Conservation (phyloP, 805 yeast genomes). For the Suhomyces sp. region DNA sequence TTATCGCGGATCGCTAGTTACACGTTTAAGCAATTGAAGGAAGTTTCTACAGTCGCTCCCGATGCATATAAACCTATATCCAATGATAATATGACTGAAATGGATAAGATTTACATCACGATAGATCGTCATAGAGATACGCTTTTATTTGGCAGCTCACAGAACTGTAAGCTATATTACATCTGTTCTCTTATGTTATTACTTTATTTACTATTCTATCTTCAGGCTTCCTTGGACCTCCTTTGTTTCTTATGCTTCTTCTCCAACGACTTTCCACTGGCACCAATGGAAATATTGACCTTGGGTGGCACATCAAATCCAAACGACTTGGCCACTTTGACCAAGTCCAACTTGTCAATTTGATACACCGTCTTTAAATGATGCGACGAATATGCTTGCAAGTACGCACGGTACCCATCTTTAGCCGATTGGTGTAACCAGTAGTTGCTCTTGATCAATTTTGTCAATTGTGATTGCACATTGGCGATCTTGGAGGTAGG, state of each 20-base stretch:
- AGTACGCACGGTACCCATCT: conserved; percentile 94
- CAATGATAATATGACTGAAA: no score
- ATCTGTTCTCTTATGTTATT: background rate
- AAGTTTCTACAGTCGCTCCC: no score
- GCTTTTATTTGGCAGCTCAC: no score
- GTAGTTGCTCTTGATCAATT: conserved; percentile 85
- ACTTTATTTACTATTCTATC: background rate
- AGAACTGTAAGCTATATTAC: no score
- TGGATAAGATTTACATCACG: no score
- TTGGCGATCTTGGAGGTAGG: conserved; percentile 93
- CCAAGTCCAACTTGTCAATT: conserved; percentile 90
- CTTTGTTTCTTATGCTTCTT: conserved; percentile 46
- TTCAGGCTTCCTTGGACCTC: conserved; percentile 18
- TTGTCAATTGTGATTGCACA: conserved; percentile 90
- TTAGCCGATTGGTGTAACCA: conserved; percentile 94
- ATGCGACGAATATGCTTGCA: conserved; percentile 97
- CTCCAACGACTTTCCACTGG: conserved; percentile 69
- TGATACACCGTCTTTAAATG: conserved; percentile 95
- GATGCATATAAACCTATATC: no score
- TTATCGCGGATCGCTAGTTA: no score
- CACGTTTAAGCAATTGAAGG: no score
- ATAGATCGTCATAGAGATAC: no score
- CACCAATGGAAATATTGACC: conserved; percentile 93
- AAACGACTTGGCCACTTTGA: conserved; percentile 91
- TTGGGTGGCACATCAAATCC: conserved; percentile 96